These are phyloP conservation scores for Cinnamomum micranthum DNA, from an alignment of 164 flowering plant genomes.

Conservation along the genomic window DNA sequence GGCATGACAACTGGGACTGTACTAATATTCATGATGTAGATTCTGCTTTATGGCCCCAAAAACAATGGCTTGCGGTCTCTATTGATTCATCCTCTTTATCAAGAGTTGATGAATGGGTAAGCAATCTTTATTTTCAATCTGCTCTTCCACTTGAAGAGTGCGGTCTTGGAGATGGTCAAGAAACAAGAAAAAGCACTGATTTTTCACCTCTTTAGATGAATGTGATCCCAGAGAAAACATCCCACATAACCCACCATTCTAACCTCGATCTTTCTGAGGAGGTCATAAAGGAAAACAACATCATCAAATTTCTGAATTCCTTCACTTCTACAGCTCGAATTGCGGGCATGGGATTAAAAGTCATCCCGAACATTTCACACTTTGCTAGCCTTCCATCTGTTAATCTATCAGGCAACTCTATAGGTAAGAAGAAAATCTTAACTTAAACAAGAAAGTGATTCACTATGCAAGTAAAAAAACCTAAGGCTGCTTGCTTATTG, in stretches of 20 bases:
- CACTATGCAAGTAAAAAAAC: not conserved
- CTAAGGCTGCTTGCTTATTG: not conserved
- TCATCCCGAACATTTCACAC: conserved; percentile 52
- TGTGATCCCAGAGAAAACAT: conserved; percentile 1
- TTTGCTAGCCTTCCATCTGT: conserved; percentile 69
- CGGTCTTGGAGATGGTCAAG: conserved; percentile 9
- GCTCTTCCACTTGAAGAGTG: conserved; percentile 3
- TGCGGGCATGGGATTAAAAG: conserved; percentile 66
- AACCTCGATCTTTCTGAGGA: conserved; percentile 28
- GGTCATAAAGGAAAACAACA: conserved; percentile 55
- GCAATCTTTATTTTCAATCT: conserved; percentile 44
- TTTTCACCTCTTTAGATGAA: conserved; percentile 55
- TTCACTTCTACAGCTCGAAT: conserved; percentile 79
- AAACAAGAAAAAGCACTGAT: conserved; percentile 19
- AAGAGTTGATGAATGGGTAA: conserved; percentile 80
- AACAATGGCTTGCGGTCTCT: conserved; percentile 86
- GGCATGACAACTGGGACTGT: conserved; percentile 26
- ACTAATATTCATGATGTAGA: conserved; percentile 27
- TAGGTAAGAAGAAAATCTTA: conserved; percentile 42
- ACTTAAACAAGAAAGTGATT: no score
- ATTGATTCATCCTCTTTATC: conserved; percentile 51
- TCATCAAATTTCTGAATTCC: conserved; percentile 67
- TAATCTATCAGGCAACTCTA: conserved; percentile 75
- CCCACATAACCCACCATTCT: conserved; percentile 13
- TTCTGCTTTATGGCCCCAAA: conserved; percentile 61